Conservation (phyloP, 225 moss, liverwort and hornwort species). For the Ulota crispa region DNA sequence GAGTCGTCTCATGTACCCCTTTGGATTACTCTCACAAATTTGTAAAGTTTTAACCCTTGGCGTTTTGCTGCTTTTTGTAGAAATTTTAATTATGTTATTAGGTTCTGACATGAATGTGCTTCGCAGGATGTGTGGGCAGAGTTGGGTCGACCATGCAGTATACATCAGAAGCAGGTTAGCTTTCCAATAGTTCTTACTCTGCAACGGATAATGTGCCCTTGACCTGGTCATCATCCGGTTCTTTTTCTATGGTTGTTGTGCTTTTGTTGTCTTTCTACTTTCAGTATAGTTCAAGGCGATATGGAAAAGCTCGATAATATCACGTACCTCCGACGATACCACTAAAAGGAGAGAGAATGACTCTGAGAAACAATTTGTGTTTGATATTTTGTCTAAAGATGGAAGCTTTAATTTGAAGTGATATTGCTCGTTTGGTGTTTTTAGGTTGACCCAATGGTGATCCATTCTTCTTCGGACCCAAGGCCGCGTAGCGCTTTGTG, state of each 20-base stretch:
- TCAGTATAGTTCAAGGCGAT: neutral
- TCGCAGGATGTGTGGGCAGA: slow-evolving; percentile 96
- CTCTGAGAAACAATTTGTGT: neutral
- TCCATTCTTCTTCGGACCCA: slow-evolving; percentile 95
- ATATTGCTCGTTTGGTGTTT: slow-evolving; percentile 23
- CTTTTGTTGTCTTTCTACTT: neutral
- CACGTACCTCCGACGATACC: neutral
- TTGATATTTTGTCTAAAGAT: neutral
- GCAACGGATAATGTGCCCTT: neutral
- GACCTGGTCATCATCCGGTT: neutral
- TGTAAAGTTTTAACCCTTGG: neutral
- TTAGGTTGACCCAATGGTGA: slow-evolving; percentile 98
- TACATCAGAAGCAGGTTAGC: slow-evolving; percentile 89
- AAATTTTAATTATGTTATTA: neutral
- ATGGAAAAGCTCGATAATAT: neutral
- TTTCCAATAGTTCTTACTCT: neutral
- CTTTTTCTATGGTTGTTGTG: neutral
- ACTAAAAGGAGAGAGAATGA: neutral
- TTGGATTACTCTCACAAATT: neutral
- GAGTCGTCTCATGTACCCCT: slow-evolving; percentile 9
- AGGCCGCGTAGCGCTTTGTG: slow-evolving; percentile 88
- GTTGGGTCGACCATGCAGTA: slow-evolving; percentile 90
- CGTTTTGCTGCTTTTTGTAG: neutral
- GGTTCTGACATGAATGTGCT: slow-evolving; percentile 22
- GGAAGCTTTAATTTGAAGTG: neutral